phyloP scores from a whole-genome alignment of 129 eudicot species.

The Chrysanthemum makinoi region DNA sequence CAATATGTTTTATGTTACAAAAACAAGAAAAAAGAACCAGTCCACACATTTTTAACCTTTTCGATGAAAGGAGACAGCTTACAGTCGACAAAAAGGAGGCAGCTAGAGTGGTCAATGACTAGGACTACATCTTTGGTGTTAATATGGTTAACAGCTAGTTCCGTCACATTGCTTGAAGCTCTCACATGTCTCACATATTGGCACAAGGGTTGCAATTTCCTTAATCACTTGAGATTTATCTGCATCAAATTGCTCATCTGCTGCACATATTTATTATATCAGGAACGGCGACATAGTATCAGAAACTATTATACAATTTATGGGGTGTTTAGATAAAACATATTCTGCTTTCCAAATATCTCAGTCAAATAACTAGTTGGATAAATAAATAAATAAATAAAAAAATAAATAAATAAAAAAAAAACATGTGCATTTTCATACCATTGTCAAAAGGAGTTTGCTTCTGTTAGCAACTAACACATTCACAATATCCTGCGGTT shows the following conservation, averaged over 20 bases:
- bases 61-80: background rate
- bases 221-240: constrained; percentile 58
- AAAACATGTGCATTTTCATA: constrained; percentile 8
- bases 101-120: constrained; percentile 7
- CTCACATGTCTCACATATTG: constrained; percentile 31
- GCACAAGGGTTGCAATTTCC: constrained; percentile 53
- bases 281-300: background rate
- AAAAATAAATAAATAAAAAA: background rate
- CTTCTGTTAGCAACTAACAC: constrained; percentile 53
- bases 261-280: constrained; percentile 31
- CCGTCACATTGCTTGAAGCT: constrained; percentile 34
- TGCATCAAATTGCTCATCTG: constrained; percentile 55
- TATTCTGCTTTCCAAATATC: too few relatives aligned
- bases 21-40: background rate
- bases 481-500: constrained; percentile 54
- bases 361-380: too few relatives aligned
- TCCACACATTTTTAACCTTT: constrained; percentile 8
- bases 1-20: constrained; percentile 16
- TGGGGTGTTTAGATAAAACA: too few relatives aligned
- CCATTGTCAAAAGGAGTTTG: constrained; percentile 61
- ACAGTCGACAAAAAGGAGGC: background rate
- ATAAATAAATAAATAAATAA: background rate
- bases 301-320: too few relatives aligned
- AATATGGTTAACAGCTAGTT: constrained; percentile 24
- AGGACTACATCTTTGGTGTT: constrained; percentile 15